These are phyloP conservation scores for Scedosporium dehoogii DNA, from an alignment of 2,329 filamentous ascomycete species.

Conservation along the genomic window DNA sequence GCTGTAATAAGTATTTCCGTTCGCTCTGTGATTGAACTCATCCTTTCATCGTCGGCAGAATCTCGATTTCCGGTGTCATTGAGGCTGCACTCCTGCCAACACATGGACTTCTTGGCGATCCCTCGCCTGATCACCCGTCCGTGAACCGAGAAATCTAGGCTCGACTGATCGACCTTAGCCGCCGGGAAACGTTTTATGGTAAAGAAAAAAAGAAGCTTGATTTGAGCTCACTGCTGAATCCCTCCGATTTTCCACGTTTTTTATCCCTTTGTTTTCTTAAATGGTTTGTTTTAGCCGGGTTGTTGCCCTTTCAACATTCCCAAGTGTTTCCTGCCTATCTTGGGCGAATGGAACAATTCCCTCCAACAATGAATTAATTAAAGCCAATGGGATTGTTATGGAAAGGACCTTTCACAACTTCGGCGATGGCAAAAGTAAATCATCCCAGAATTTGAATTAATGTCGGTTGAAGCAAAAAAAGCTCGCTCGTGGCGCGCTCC, in stretches of 20 bases:
- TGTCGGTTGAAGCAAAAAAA: no score
- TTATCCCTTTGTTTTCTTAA: background rate
- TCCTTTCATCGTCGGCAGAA: background rate
- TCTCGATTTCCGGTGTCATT: background rate
- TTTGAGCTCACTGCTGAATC: background rate
- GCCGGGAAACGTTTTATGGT: background rate
- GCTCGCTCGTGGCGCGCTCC: no score
- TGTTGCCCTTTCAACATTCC: no score
- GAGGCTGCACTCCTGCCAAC: background rate
- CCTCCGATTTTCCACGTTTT: background rate
- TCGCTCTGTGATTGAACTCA: background rate
- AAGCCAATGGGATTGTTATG: background rate
- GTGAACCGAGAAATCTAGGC: slow-evolving; percentile 4
- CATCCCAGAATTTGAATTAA: no score
- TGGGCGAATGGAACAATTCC: no score
- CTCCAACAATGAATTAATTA: background rate
- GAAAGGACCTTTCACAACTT: no score
- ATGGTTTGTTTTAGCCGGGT: background rate
- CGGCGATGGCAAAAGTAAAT: no score
- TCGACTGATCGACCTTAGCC: slow-evolving; percentile 2
- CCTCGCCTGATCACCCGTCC: slow-evolving; percentile 3
- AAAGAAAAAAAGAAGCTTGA: background rate
- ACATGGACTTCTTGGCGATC: background rate
- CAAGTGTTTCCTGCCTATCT: no score
- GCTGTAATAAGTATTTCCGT: background rate